Conservation (phyloP, 2,329 filamentous ascomycete species). For the Drechslerella coelobrocha region DNA sequence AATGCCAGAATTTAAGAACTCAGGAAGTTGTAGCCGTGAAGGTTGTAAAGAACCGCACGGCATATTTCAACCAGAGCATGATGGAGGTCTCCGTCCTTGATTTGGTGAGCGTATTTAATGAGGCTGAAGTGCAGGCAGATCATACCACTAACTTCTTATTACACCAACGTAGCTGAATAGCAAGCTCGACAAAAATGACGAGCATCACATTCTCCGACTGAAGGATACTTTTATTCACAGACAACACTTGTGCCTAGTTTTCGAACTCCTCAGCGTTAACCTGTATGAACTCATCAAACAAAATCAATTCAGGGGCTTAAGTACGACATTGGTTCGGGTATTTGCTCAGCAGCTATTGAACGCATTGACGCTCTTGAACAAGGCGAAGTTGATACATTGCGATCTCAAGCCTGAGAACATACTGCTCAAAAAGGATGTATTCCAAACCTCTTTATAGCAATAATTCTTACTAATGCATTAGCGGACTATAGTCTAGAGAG, state of each 20-base stretch:
- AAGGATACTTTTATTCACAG: constrained; percentile 98
- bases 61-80: constrained; percentile 99
- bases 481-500: constrained; percentile 74
- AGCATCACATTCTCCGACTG: constrained; percentile 90
- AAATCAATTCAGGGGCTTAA: constrained; percentile 96
- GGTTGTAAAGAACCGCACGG: constrained; percentile 98
- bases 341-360: constrained; percentile 97
- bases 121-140: background rate
- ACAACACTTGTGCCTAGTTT: constrained; percentile 94
- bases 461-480: constrained; percentile 18
- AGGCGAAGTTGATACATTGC: constrained; percentile 95
- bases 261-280: constrained; percentile 95
- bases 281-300: constrained; percentile 99
- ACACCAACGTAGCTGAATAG: constrained; percentile 76
- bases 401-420: constrained; percentile 99
- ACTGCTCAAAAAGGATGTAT: constrained; percentile 80
- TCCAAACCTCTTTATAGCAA: background rate
- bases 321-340: constrained; percentile 93
- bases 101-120: constrained; percentile 67
- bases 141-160: constrained; percentile 47
- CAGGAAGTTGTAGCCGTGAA: constrained; percentile 99
- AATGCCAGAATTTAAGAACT: constrained; percentile 97
- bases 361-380: constrained; percentile 88
- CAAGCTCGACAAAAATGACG: constrained; percentile 98
- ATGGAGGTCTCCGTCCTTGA: constrained; percentile 99